phyloP scores from a whole-genome alignment of 139 green algal genomes.

The Chloropicon primus region DNA sequence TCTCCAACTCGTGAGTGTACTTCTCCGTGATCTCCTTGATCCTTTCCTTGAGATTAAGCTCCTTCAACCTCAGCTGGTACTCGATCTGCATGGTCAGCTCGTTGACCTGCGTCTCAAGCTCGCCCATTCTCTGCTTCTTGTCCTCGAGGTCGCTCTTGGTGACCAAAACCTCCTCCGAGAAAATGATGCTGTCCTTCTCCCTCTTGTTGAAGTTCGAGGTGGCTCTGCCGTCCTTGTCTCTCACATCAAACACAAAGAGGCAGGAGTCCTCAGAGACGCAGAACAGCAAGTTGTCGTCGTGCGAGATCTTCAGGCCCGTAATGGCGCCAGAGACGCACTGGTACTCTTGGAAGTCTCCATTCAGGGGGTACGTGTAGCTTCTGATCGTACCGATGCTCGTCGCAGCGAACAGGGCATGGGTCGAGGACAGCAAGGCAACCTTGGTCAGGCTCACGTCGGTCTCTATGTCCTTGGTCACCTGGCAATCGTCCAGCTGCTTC shows the following conservation, averaged over 20 bases:
- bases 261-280: constrained; percentile 53
- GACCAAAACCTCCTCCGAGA: constrained; percentile 75
- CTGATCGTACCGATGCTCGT: constrained; percentile 54
- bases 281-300: constrained; percentile 58
- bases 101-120: constrained; percentile 77
- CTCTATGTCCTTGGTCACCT: constrained; percentile 59
- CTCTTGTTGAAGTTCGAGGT: constrained; percentile 21
- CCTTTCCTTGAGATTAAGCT: constrained; percentile 62
- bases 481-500: constrained; percentile 70
- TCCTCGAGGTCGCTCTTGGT: constrained; percentile 73
- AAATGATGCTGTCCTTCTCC: constrained; percentile 41
- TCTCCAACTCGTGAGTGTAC: constrained; percentile 47
- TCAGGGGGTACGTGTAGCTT: constrained; percentile 69
- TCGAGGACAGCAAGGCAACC: constrained; percentile 18
- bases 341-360: constrained; percentile 35
- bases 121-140: constrained; percentile 46
- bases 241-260: constrained; percentile 64
- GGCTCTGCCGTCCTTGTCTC: constrained; percentile 36
- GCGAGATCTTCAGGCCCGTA: constrained; percentile 40
- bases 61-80: constrained; percentile 84
- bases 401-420: constrained; percentile 55
- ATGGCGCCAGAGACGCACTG: constrained; percentile 33
- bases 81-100: constrained; percentile 80
- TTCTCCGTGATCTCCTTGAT: constrained; percentile 73
- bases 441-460: constrained; percentile 26